Base-by-base conservation (phyloP, 495 filamentous ascomycete genomes). In the Eremomyces bilateralis region DNA sequence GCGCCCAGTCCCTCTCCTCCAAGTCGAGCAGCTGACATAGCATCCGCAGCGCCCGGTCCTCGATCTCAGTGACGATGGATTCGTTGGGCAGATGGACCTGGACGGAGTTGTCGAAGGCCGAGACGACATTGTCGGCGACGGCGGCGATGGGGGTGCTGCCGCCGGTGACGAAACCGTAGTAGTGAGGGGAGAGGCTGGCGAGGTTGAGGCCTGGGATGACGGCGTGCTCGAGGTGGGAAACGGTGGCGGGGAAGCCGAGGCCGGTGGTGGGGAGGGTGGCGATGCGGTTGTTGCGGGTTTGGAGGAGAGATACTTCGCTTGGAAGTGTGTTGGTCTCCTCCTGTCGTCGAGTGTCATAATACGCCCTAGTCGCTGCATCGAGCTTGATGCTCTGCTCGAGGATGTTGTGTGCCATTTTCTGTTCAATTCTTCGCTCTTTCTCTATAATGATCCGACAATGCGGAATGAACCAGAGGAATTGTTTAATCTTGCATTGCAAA, bases 121-220 rank as follows among this genome's bases (percentile, higher is more conserved):
- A 73, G 32, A 83, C 81, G 10, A 92, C 54, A 45, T 75, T 71
- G 49, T 95, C 84, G 0, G 79, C 85, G n/a, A 80, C 64, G 21
- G 73, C 59, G 20, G 82, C 82, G n/a, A 80, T 69, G 0, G 82
- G 80, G 2, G 80, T 80, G 20, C 60, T 55, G 12, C 80, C 78
- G 15, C 85, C 85, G 0, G 76, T 90, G 4, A 95, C 72, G 47
- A 93, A 92, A 17, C 81, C 84, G 53, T 77, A 88, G 59, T 91
- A 95, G 39, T 63, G 61, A 20, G 69, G 50, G 43, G 69, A 64
- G 44, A 71, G 56, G 51, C 64, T 66, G 53, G 65, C 54, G 13
- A 52, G 58, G 41, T 74, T 76, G 36, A 85, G 64, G 3, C 61
- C 72, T 0, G 79, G 76, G 15, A 71, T 62, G 36, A 84, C 61